Percentiles rank a stretch among this genome's conserved stretches.
Conservation (phyloP, 441 rosid species). For the Bocquillonia castaneifolia region DNA sequence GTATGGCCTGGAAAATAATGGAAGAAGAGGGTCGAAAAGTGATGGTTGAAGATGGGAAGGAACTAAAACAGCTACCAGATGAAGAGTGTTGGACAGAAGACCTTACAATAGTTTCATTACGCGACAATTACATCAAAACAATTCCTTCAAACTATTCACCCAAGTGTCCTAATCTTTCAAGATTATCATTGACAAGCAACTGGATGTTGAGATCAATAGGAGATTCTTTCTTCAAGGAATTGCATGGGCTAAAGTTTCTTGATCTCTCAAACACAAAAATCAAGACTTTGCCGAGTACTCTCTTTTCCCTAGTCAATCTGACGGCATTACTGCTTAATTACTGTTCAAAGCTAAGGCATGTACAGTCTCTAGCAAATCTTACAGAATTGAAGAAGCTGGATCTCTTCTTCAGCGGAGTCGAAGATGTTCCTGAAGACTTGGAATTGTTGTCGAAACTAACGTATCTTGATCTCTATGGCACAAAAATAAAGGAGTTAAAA, state of each 20-base stretch:
- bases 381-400: conserved; percentile 12
- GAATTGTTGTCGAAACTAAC: conserved; percentile 20
- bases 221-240: conserved; percentile 15
- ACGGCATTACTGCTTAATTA: conserved; percentile 3
- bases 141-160: conserved; percentile 5
- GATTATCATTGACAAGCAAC: conserved; percentile 7
- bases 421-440: conserved; percentile 19
- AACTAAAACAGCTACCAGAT: conserved; percentile 10
- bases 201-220: not conserved
- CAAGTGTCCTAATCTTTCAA: conserved; percentile 18
- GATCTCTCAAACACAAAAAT: conserved; percentile 10
- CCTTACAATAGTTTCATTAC: conserved; percentile 21
- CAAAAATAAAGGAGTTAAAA: not conserved
- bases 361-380: conserved; percentile 24
- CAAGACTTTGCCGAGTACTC: conserved; percentile 15
- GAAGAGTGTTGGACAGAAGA: conserved; percentile 18
- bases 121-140: not conserved
- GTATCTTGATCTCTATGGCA: conserved; percentile 16
- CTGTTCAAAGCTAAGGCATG: not conserved
- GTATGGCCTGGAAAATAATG: conserved; percentile 2
- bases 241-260: conserved; percentile 21
- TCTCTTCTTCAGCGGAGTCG: conserved; percentile 23
- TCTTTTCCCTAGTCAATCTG: conserved; percentile 18
- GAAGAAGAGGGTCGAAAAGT: not conserved
- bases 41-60: conserved; percentile 18